Evolutionary conservation across 2,329 filamentous ascomycete genomes (phyloP).

Genomic region (Cytospora leucostoma): DNA sequence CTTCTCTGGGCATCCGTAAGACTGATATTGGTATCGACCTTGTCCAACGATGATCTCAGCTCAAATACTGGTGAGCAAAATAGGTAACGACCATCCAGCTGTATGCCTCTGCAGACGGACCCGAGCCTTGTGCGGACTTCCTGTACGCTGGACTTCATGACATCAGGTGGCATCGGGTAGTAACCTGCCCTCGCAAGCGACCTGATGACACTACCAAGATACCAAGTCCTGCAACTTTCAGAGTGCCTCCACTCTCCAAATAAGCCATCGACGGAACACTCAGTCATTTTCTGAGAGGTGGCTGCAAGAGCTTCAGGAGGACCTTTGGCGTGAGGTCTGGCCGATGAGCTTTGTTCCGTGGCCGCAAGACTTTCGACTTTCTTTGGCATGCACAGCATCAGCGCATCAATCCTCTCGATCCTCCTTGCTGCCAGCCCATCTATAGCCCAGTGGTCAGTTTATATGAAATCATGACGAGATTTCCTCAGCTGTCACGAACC

Average conservation of each 20-base stretch:
- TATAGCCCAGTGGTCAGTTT: not conserved
- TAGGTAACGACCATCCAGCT: not conserved
- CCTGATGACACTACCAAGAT: not conserved
- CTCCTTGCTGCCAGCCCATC: not conserved
- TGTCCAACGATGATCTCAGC: not conserved
- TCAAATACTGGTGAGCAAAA: not conserved
- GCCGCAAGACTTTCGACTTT: not conserved
- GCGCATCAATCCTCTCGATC: not conserved
- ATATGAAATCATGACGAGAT: not conserved
- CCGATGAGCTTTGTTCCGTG: too few relatives aligned
- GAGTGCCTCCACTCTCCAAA: not conserved
- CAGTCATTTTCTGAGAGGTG: not conserved
- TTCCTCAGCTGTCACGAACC: not conserved
- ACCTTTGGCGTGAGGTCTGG: too few relatives aligned
- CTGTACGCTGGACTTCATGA: not conserved
- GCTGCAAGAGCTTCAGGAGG: too few relatives aligned
- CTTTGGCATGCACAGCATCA: not conserved
- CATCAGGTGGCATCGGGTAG: not conserved
- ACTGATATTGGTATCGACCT: not conserved
- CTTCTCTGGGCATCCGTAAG: not conserved
- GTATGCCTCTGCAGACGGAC: not conserved
- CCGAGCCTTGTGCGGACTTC: not conserved
- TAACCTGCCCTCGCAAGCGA: not conserved
- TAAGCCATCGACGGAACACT: not conserved
- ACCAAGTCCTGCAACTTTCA: not conserved